Evolutionary conservation across 768 basidiomycete genomes (phyloP), one percentile per base, ranked within the genome.

Genomic region (Collybiopsis confluens): DNA sequence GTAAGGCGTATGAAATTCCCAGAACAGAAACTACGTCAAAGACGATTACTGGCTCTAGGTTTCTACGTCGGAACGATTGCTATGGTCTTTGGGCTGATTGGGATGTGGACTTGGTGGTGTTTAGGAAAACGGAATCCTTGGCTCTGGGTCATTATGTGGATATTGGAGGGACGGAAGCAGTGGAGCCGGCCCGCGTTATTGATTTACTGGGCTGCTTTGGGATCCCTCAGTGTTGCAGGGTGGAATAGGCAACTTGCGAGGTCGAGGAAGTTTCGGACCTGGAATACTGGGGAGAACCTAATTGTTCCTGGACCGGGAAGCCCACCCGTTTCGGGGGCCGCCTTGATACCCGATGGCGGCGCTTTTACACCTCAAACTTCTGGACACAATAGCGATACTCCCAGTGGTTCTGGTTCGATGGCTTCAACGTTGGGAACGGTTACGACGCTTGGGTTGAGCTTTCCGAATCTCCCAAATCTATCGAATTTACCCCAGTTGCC

Each of bases 241-340:
- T 98, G 97, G 97, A 93, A 85, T 66, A 78, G 94, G 46, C 95
- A 97, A 67, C 70, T 98, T 45, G 86, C 85, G 4, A 76, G 93
- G 55, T 83, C 87, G 1, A 74, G 92, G 54, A 76, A 82, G 58
- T 86, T 85, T 62, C 73, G 88, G 46, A 30, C 54, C 11, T 69
- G 82, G 59, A 75, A 72, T 54, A 60, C 67, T 21, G 70, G 65
- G 18, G 77, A 78, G 33, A 49, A 62, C 55, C 60, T 70, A 30
- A 64, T 62, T 28, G 65, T 63, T 47, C 64, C 68, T 10, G 62
- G 63, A 9, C 57, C 58, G 43, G 45, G 52, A 18, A 42, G n/a
- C n/a, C n/a, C 45, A 24, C 40, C 54, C 20, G 42, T 21, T n/a
- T 30, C 45, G 3, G 37, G 33, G 13, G 20, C 54, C 27, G 48